A percentile compares a stretch with the other conserved stretches of the same genome.
These are phyloP conservation scores for Phalaenopsis equestris DNA, from an alignment of 106 monocot species.

Conservation along the genomic window DNA sequence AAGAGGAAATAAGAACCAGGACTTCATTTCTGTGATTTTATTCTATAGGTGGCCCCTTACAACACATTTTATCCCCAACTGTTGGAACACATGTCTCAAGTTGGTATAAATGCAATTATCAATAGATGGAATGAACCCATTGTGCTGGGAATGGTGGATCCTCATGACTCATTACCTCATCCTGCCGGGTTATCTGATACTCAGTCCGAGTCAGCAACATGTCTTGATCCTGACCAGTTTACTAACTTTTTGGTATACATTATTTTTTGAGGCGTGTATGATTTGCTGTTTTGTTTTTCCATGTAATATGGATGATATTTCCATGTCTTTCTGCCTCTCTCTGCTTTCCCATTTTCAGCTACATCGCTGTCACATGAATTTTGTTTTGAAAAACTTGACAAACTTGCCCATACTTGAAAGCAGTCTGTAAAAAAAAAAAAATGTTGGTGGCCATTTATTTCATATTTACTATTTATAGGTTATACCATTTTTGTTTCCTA, in stretches of 20 bases:
- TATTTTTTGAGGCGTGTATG: neutral
- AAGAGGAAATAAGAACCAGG: neutral
- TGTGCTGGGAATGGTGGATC: slow-evolving; percentile 82
- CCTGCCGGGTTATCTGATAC: slow-evolving; percentile 87
- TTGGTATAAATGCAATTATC: slow-evolving; percentile 44
- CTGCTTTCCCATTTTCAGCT: too few relatives aligned
- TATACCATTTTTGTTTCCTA: too few relatives aligned
- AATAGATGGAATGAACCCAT: slow-evolving; percentile 90
- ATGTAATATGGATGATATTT: neutral
- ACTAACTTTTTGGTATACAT: slow-evolving; percentile 69
- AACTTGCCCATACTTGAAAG: too few relatives aligned
- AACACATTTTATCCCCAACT: slow-evolving; percentile 81
- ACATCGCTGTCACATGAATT: too few relatives aligned
- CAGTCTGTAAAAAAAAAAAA: too few relatives aligned
- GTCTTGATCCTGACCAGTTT: slow-evolving; percentile 82
- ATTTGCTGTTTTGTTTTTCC: neutral
- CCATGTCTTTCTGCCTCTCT: too few relatives aligned
- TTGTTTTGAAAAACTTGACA: too few relatives aligned
- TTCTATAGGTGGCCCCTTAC: slow-evolving; percentile 76
- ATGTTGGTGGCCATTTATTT: too few relatives aligned
- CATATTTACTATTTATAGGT: too few relatives aligned
- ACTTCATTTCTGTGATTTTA: slow-evolving; percentile 1
- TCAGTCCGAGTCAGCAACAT: slow-evolving; percentile 79
- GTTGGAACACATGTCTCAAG: slow-evolving; percentile 69
- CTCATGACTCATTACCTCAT: slow-evolving; percentile 89